Base-by-base conservation (phyloP, 1,139 yeast species). In the Pichia terricola region DNA sequence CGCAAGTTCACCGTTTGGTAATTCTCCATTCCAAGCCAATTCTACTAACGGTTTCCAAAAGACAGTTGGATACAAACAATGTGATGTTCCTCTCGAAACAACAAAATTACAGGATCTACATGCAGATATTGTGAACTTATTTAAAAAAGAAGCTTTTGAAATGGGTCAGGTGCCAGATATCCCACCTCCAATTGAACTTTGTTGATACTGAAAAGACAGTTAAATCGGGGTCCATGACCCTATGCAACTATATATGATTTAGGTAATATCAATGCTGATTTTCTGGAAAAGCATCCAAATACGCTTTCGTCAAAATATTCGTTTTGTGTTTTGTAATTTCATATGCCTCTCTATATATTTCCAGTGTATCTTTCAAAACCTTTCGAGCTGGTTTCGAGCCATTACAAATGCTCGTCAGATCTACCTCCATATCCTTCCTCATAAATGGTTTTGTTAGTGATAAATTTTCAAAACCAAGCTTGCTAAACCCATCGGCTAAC, bases 361-460 rank as follows among this genome's bases (percentile, higher is more conserved):
- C 65, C 9, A 83, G 63, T 39, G 83, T 73, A 48, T 77, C 77
- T 4, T 64, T 61, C 9, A 82, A 59, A 0, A 88, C 94, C 6
- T 67, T 71, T 2, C 67, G 66, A 54, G 75, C 78, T 1, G 75
- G 61, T 40, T 68, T 65, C 4, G 59, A 54, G 0, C 97, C 97
- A 0, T 72, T 70, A 39, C 88, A 83, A 7, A 91, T 85, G 38
- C 72, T 71, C 47, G 70, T 75, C 57, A 94, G 68, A 42, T 77
- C 73, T 16, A 62, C 66, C 57, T 94, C 99, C 59, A 91, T 69
- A 40, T 77, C 77, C 49, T 83, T 81, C 45, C 99, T 69, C 50
- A 91, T 65, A 55, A 85, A 85, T 3, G 99, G 99, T 55, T 91
- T 91, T 0, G 96, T 81, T 47, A 94, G 68, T 1, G 95, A 85